Base-by-base conservation (phyloP, 257 asterid genomes). In the Nicotiana attenuata region DNA sequence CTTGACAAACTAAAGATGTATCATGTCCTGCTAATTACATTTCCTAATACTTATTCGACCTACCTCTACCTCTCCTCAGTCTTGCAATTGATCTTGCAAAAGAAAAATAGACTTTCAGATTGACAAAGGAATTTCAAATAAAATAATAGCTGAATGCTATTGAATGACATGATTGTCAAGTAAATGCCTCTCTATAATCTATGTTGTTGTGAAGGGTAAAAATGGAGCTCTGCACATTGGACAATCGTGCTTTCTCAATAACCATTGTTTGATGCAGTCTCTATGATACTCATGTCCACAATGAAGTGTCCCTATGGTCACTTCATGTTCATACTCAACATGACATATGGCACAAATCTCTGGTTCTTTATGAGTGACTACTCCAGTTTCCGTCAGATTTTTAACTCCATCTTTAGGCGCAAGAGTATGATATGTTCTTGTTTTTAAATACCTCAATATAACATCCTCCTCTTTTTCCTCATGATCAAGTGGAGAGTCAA, bases 281-380 rank as follows among this genome's bases (percentile, higher is more conserved):
- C 17, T 47, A 38, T 83, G 86, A n/a, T 67, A 83, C 17, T 83
- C 77, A 0, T 79, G 86, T 28, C 77, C 35, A 10, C 86, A 79
- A 0, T 3, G 3, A 1, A 83, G 81, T 7, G 11, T 68, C 56
- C 75, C 81, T 13, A 83, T 17, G 7, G 2, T 59, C 67, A 59
- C 81, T 50, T 67, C 13, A 28, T 83, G 22, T 31, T 67, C 59
- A 7, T 33, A 78, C 28, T 68, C 81, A 0, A 15, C n/a, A 3
- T 28, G 83, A 50, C 81, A 83, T 17, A 78, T 66, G 26, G 15
- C 77, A 26, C 28, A 26, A 26, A 69, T 69, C 5, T 83, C 86
- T 2, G 50, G 5, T 16, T 57, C 65, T 56, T 83, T 28, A 31
- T 59, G 29, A 35, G 17, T 14, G 6, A n/a, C 65, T 20, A 20